These are phyloP conservation scores for Aspergillus conjunctus DNA, from an alignment of 495 filamentous ascomycete species.

Conservation along the genomic window DNA sequence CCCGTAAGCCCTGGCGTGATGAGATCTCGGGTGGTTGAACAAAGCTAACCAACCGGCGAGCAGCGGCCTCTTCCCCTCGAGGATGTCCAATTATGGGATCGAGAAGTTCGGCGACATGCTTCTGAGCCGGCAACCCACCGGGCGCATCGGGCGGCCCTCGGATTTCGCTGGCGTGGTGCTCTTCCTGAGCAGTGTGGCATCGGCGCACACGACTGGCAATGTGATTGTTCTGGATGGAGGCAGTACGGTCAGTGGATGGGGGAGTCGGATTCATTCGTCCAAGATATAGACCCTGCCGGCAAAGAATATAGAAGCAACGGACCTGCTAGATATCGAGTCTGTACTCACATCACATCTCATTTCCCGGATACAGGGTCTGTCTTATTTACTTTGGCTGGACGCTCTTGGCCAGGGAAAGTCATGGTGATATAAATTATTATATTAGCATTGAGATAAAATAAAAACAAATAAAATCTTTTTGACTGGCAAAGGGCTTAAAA, in stretches of 20 bases:
- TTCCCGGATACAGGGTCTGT: too few species aligned
- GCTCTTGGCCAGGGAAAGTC: too few species aligned
- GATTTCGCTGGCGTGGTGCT: slow-evolving; percentile 11
- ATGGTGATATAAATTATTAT: too few species aligned
- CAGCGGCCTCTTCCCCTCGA: slow-evolving; percentile 9
- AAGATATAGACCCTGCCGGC: slow-evolving; percentile 3
- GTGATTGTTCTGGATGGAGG: slow-evolving; percentile 8
- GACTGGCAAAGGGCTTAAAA: too few species aligned
- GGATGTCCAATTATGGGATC: slow-evolving; percentile 12
- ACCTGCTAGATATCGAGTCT: too few species aligned
- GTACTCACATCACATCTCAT: too few species aligned
- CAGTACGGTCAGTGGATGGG: slow-evolving; percentile 10
- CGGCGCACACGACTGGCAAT: slow-evolving; percentile 9
- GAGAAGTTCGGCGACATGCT: slow-evolving; percentile 10
- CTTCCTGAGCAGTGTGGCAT: slow-evolving; percentile 10
- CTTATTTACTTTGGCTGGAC: too few species aligned
- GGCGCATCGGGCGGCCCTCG: slow-evolving; percentile 3
- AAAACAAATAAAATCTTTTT: too few species aligned
- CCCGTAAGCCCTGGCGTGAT: slow-evolving; percentile 10
- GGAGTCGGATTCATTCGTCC: neutral
- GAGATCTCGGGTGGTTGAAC: too few species aligned
- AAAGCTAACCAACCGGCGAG: too few species aligned
- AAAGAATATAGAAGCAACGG: too few species aligned
- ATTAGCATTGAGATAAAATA: too few species aligned
- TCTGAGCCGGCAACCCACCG: slow-evolving; percentile 9